Base-by-base conservation (phyloP, 2,329 filamentous ascomycete genomes). In the Alternaria viburni region DNA sequence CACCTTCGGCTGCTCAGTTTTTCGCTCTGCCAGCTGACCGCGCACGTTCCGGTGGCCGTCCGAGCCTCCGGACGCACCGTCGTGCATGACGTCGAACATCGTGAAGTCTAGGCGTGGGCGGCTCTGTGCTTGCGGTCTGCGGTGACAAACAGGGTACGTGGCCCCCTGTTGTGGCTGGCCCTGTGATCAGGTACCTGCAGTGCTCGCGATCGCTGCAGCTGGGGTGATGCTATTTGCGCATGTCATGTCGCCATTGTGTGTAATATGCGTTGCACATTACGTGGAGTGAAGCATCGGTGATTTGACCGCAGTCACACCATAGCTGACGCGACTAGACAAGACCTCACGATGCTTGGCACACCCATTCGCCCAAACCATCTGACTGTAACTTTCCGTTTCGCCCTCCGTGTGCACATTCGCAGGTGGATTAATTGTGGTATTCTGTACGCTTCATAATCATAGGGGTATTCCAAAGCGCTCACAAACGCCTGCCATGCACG, bases 71-170 rank as follows among this genome's bases (percentile, higher is more conserved):
- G 47, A 54, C 43, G 54, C n/a, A 23, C 17, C 36, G 51, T 51
- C 51, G 55, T 62, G 69, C 75, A 78, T 78, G 76, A 79, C 74
- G 75, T 74, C 67, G 73, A 71, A 60, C 73, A 79, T 79, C 76
- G 75, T 77, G 75, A 77, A 67, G 67, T 67, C 64, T 64, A 62
- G 66, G 64, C 69, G 63, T 19, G 52, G 57, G 17, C 47, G 30
- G 57, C 50, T 55, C 50, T 59, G 44, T 62, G 63, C 58, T 64
- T 65, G 41, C 50, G 49, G 56, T 59, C 62, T 65, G 41, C 50
- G 49, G 56, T 59, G 56, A 41, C 44, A 15, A 49, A n/a, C n/a
- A 41, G 26, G 26, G 36, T 61, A 69, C 54, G 57, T 49, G 65
- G 55, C 54, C 52, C 10, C 23, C 41, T 50, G 12, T 49, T 28